Conservation (phyloP, 73 alveolate species). For the Stentor roeselii region DNA sequence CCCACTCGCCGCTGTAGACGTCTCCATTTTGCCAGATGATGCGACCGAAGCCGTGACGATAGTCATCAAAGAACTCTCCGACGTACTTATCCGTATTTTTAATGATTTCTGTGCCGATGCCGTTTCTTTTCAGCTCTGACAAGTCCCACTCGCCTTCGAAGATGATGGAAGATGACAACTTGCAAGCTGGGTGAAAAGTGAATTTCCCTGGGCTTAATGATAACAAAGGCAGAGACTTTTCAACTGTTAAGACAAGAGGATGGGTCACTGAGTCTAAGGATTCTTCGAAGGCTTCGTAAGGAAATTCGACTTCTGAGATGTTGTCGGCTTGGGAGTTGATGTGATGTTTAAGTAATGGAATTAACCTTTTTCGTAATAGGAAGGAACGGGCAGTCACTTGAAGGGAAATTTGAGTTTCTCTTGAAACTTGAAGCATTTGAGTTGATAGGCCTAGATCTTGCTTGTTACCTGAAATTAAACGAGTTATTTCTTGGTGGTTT, state of each 20-base stretch:
- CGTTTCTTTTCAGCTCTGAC: neutral
- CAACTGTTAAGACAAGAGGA: neutral
- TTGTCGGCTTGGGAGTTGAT: neutral
- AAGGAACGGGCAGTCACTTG: neutral
- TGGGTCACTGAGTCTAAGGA: neutral
- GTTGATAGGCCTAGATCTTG: neutral
- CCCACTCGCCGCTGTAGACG: slow-evolving; percentile 8
- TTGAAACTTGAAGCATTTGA: neutral
- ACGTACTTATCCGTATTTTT: slow-evolving; percentile 9
- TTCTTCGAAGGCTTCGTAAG: neutral
- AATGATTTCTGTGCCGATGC: neutral
- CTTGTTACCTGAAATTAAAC: neutral
- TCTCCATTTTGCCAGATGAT: slow-evolving; percentile 26
- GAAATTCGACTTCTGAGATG: neutral
- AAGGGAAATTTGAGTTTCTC: neutral
- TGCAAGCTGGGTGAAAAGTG: neutral
- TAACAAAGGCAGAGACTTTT: neutral
- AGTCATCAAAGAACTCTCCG: slow-evolving; percentile 29
- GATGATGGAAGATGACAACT: neutral
- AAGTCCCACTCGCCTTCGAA: slow-evolving; percentile 20
- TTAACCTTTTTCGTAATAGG: neutral
- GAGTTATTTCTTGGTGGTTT: too few species aligned
- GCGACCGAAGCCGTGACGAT: slow-evolving; percentile 29
- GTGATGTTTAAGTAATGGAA: neutral
- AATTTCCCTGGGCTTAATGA: neutral